Base-by-base conservation (phyloP, 306 rosid genomes). In the Quercus glauca region DNA sequence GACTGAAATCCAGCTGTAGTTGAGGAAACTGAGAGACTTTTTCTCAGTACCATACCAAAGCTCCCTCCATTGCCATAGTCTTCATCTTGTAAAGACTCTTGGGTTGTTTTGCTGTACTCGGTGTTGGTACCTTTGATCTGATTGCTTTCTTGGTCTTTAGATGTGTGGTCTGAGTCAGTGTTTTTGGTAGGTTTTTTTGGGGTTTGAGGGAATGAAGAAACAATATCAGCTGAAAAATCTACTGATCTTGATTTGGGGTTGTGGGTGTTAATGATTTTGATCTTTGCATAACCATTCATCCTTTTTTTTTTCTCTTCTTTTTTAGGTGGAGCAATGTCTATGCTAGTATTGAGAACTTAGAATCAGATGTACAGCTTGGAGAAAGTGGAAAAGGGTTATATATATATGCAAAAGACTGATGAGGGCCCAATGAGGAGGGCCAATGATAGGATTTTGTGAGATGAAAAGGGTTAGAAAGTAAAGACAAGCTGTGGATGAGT, bases 241-340 rank as follows among this genome's bases (percentile, higher is more conserved):
- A 82, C 45, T 70, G 95, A 90, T 90, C 89, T 88, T 67, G 93
- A 86, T 65, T 86, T 87, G 19, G 74, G 81, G 75, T 87, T 87
- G 19, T 76, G 83, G 75, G n/a, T 28, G 20, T 45, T 69, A 26
- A 49, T 43, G 68, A 41, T 41, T 69, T 65, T 85, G 55, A 89
- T 89, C 80, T 90, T 90, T 5, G 95, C 83, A 64, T 92, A 89
- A 5, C 83, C 85, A 13, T 83, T 85, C 92, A 86, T 90, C 49
- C 25, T 23, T 71, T 55, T 71, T 45, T 28, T 29, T 11, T 8
- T 37, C 37, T 85, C 91, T 85, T 88, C 49, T 33, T 23, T 74
- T 69, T 21, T 29, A 10, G 5, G 3, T 3, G 10, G 23, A 17
- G 17, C 5, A 13, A 6, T n/a, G 74, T 8, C 15, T 23, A 19